A percentile compares a stretch with the other conserved stretches of the same genome.
phyloP scores from a whole-genome alignment of 495 filamentous ascomycete species.

The Penicillium maclennaniae region DNA sequence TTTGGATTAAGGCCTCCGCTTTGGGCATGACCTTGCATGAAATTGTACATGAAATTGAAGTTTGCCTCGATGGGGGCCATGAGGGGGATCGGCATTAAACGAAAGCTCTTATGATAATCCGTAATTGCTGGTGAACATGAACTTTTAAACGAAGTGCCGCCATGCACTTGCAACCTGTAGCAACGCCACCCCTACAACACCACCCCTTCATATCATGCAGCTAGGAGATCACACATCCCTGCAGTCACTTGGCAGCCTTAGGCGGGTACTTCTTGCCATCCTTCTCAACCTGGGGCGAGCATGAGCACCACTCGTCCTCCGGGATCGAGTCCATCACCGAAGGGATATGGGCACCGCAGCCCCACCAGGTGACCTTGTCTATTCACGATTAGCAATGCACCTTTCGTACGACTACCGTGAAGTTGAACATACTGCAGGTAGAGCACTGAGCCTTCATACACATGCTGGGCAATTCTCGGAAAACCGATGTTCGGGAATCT shows the following conservation, averaged over 20 bases:
- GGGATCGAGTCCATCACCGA: conserved; percentile 61
- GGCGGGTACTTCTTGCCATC: conserved; percentile 63
- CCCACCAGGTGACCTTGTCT: conserved; percentile 69
- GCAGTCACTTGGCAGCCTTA: conserved; percentile 47
- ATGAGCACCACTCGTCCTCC: conserved; percentile 58
- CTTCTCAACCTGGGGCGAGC: conserved; percentile 56
- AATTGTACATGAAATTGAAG: not conserved
- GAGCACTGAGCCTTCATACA: conserved; percentile 49
- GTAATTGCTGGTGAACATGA: not conserved
- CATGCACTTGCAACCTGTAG: not conserved
- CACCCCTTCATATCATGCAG: not conserved
- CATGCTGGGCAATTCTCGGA: conserved; percentile 27
- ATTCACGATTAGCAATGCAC: not conserved
- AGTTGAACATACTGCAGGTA: conserved; percentile 41
- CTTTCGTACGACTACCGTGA: no score
- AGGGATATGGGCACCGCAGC: conserved; percentile 68
- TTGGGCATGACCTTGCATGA: not conserved
- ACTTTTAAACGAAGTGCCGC: not conserved
- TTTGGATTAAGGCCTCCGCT: not conserved
- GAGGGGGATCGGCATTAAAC: not conserved
- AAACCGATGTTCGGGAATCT: not conserved
- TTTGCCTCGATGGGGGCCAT: not conserved
- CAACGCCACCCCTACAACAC: not conserved
- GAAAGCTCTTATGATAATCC: not conserved
- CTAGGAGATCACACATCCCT: conserved; percentile 19